phyloP scores from a whole-genome alignment of 1,284 basidiomycete genomes.

The Melampsora americana region DNA sequence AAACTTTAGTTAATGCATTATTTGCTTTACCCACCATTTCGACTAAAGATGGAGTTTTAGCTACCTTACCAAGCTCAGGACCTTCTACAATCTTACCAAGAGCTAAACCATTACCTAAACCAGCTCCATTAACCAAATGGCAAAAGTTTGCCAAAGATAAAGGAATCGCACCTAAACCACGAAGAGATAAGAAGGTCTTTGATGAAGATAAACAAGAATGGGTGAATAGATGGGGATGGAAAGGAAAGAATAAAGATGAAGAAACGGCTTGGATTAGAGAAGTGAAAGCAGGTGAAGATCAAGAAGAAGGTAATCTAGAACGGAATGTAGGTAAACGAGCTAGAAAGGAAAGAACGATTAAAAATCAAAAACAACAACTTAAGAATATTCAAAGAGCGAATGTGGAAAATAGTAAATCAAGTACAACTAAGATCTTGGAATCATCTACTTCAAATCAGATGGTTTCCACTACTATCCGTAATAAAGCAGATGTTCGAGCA shows the following conservation, averaged over 20 bases:
- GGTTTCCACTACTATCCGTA: slow-evolving; percentile 45
- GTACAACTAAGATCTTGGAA: slow-evolving; percentile 32
- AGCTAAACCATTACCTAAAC: slow-evolving; percentile 86
- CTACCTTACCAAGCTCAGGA: slow-evolving; percentile 65
- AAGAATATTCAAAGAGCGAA: slow-evolving; percentile 70
- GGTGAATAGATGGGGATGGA: slow-evolving; percentile 85
- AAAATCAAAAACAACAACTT: slow-evolving; percentile 78
- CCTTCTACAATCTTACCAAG: slow-evolving; percentile 75
- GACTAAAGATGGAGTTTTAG: slow-evolving; percentile 78
- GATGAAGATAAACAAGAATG: slow-evolving; percentile 93
- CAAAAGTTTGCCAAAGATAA: slow-evolving; percentile 90
- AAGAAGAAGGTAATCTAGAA: slow-evolving; percentile 43
- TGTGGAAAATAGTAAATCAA: slow-evolving; percentile 47
- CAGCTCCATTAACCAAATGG: slow-evolving; percentile 93
- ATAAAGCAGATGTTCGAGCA: slow-evolving; percentile 34
- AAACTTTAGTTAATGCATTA: slow-evolving; percentile 73
- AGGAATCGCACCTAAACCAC: slow-evolving; percentile 75
- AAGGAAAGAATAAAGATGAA: slow-evolving; percentile 73
- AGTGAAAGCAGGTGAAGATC: slow-evolving; percentile 35
- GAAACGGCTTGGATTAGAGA: slow-evolving; percentile 85
- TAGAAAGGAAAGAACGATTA: slow-evolving; percentile 73
- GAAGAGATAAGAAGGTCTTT: slow-evolving; percentile 78
- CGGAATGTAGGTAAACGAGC: slow-evolving; percentile 63
- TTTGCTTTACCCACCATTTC: slow-evolving; percentile 76
- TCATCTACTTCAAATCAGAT: slow-evolving; percentile 48